Evolutionary conservation across 1,284 basidiomycete genomes (phyloP), one percentile per base, ranked within the genome.

Genomic region (Afroboletus lepidellus): DNA sequence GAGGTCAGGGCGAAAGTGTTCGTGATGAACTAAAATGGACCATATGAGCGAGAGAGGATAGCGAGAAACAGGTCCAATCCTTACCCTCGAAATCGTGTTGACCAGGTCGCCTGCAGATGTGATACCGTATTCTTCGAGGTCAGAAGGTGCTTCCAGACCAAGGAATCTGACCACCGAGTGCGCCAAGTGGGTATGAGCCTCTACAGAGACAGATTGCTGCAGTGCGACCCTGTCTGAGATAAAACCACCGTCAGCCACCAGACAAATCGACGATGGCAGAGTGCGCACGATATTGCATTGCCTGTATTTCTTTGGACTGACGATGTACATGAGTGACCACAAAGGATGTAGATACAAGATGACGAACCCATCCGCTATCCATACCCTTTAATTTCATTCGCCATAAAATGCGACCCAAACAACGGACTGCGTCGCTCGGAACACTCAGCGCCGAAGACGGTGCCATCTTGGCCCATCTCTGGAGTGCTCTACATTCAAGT

Each of bases 1-100:
- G 86, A 82, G 0, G 91, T 85, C 12, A 96, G 74, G 0, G 93
- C 88, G 66, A 97, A 92, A 0, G 94, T 87, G 66, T 98, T 98
- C 5, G 90, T 88, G 8, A 82, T 79, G 66, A 96, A 93, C 90
- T 96, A 52, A 20, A 33, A 2, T 8, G 16, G 33, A 13, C n/a
- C 6, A 3, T 21, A 21, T 63, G 34, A 61, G 45, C 4, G 13
- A 43, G 16, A 1, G 21, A 52, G 42, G 5, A n/a, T n/a, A 39
- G 3, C 9, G 8, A 13, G 8, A 25, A 23, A 46, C 3, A 13
- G 32, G 30, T 16, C 23, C 12, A 9, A 41, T 11, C 69, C 77
- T 50, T 61, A 87, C 88, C 52, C 79, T 75, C n/a, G 88, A 91
- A 39, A 87, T 80, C 23, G 86, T 60, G 61, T 86, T 83, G 1